Conservation (phyloP, 2,329 filamentous ascomycete genomes). For the Niveomyces coronatus region DNA sequence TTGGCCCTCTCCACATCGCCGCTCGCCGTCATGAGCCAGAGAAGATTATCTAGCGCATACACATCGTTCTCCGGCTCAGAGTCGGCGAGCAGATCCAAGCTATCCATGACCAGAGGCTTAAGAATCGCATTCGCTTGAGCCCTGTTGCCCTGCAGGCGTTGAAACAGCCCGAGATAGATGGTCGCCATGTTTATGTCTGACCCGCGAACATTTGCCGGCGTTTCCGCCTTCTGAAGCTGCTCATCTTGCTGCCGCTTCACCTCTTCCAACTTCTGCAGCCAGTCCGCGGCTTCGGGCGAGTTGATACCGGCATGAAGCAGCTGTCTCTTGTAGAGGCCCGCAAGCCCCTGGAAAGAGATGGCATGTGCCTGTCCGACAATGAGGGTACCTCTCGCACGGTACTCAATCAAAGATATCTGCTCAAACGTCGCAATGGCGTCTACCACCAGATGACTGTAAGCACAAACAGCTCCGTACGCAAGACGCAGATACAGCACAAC, state of each 20-base stretch:
- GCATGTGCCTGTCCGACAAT: constrained; percentile 29
- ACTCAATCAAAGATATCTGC: constrained; percentile 26
- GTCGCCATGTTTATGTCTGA: constrained; percentile 32
- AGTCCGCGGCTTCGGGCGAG: constrained; percentile 18
- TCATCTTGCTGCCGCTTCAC: constrained; percentile 27
- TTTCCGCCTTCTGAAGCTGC: constrained; percentile 28
- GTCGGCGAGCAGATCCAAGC: constrained; percentile 28
- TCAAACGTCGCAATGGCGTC: constrained; percentile 25
- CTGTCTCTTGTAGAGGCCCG: constrained; percentile 26
- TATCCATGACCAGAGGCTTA: constrained; percentile 24
- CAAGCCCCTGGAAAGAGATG: constrained; percentile 29
- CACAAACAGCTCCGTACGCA: constrained; percentile 24
- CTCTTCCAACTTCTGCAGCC: constrained; percentile 25
- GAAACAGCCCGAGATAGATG: constrained; percentile 29
- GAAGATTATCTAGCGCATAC: constrained; percentile 31
- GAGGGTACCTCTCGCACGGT: constrained; percentile 29
- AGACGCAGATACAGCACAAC: constrained; percentile 28
- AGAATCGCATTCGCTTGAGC: constrained; percentile 21
- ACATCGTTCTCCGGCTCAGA: constrained; percentile 31
- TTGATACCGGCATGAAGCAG: constrained; percentile 19
- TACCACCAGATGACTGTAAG: constrained; percentile 25
- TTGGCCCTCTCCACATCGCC: constrained; percentile 26
- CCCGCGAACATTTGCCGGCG: constrained; percentile 29
- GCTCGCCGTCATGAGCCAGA: constrained; percentile 28
- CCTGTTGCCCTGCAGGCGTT: constrained; percentile 21